These are phyloP conservation scores for Austroboletus niveus DNA, from an alignment of 1,284 basidiomycete species.

Conservation along the genomic window DNA sequence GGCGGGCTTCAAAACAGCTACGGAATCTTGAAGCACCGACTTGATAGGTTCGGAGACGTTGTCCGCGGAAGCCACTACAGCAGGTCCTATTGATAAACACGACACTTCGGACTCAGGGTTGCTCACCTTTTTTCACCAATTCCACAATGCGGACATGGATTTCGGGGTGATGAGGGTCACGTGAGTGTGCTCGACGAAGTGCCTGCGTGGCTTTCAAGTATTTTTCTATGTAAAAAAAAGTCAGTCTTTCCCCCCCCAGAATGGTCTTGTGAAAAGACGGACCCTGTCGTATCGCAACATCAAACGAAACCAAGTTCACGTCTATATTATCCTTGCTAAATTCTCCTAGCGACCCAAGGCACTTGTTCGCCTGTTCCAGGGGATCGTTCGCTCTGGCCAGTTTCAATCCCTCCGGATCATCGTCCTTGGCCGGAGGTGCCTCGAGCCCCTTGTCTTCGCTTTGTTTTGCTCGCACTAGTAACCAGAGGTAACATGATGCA, in stretches of 20 bases:
- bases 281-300: conserved; percentile 75
- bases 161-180: conserved; percentile 62
- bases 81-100: neutral
- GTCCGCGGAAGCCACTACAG: conserved; percentile 41
- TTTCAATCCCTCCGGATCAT: conserved; percentile 81
- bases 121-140: conserved; percentile 56
- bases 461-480: conserved; percentile 33
- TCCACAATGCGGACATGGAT: conserved; percentile 73
- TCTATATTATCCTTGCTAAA: conserved; percentile 57
- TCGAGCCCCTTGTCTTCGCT: conserved; percentile 80
- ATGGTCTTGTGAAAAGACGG: conserved; percentile 27
- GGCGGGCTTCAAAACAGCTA: conserved; percentile 54
- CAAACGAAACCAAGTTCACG: conserved; percentile 76
- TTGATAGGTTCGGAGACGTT: conserved; percentile 44
- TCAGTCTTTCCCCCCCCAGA: neutral
- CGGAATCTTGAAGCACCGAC: conserved; percentile 41
- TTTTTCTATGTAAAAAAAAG: conserved; percentile 54
- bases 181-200: conserved; percentile 54
- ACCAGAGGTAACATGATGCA: conserved; percentile 16
- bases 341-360: conserved; percentile 66
- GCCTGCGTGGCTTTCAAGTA: conserved; percentile 78
- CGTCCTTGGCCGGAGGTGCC: conserved; percentile 60
- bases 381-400: conserved; percentile 65
- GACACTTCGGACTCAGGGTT: neutral
- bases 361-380: conserved; percentile 74